A percentile compares a stretch with the other conserved stretches of the same genome.
Evolutionary conservation across 352 stramenopile species (phyloP).

Genomic region (Bremia lactucae): DNA sequence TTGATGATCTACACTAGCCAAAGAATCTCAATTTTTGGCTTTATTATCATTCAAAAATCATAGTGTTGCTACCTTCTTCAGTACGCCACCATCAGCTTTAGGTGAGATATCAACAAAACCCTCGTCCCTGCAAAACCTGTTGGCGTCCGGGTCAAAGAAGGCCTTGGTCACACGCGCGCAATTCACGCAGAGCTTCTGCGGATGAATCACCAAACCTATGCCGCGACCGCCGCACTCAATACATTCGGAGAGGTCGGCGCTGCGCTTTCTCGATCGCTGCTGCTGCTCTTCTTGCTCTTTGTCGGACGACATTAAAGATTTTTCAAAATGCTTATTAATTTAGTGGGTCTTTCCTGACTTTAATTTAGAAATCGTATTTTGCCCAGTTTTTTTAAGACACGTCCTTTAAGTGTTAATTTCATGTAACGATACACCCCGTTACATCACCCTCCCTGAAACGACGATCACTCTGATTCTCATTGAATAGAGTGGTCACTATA

Average conservation of each 20-base stretch:
- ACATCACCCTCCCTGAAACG: too few species aligned
- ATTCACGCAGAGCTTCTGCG: slow-evolving; percentile 60
- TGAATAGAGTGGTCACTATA: too few species aligned
- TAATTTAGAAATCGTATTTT: too few species aligned
- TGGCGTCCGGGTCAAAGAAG: slow-evolving; percentile 73
- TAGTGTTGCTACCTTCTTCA: slow-evolving; percentile 54
- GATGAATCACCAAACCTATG: slow-evolving; percentile 57
- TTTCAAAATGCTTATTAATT: too few species aligned
- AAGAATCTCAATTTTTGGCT: background rate
- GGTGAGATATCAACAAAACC: slow-evolving; percentile 80
- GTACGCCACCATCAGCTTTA: slow-evolving; percentile 51
- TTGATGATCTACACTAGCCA: slow-evolving; percentile 34
- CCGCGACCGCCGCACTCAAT: slow-evolving; percentile 58
- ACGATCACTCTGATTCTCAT: too few species aligned
- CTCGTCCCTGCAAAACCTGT: slow-evolving; percentile 50
- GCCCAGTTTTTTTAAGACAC: too few species aligned
- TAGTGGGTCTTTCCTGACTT: too few species aligned
- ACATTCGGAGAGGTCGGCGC: slow-evolving; percentile 42
- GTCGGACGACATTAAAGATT: slow-evolving; percentile 6
- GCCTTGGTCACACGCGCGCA: slow-evolving; percentile 50
- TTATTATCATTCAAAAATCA: background rate
- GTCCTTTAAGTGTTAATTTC: too few species aligned
- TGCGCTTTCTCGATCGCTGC: background rate
- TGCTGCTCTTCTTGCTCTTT: slow-evolving; percentile 2
- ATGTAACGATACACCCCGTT: too few species aligned